Percentiles rank a stretch among this genome's conserved stretches.
Conservation (phyloP, 345 rosid genomes). For the Linum usitatissimum region DNA sequence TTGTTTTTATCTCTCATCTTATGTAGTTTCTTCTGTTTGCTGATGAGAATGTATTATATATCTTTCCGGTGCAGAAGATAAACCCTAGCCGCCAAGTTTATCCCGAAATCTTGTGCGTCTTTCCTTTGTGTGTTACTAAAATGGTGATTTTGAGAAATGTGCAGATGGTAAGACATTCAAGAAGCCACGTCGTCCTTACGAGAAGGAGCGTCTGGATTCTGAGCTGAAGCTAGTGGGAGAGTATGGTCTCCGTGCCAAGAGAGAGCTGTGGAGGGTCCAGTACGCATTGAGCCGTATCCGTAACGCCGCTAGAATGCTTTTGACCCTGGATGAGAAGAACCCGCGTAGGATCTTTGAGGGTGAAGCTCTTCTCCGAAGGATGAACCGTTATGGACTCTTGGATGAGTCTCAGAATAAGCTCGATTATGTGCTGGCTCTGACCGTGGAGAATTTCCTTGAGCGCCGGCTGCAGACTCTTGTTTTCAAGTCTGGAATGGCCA, state of each 20-base stretch:
- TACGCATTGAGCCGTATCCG: conserved; percentile 49
- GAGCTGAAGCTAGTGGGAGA: conserved; percentile 56
- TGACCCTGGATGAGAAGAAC: conserved; percentile 55
- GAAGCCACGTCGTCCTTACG: conserved; percentile 55
- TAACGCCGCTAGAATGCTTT: conserved; percentile 49
- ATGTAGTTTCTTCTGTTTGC: background rate
- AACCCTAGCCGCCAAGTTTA: background rate
- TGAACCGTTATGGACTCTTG: conserved; percentile 50
- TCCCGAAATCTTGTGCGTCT: background rate
- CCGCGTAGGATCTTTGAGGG: conserved; percentile 52
- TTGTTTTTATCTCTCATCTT: background rate
- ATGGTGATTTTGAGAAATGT: conserved; percentile 2
- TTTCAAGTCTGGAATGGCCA: conserved; percentile 61
- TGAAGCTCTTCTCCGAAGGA: conserved; percentile 48
- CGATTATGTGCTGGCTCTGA: conserved; percentile 58
- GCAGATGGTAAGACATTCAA: conserved; percentile 53
- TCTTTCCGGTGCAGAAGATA: background rate
- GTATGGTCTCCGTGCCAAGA: conserved; percentile 53
- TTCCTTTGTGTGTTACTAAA: background rate
- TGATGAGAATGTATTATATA: background rate
- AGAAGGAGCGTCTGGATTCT: conserved; percentile 58
- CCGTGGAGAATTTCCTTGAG: conserved; percentile 64
- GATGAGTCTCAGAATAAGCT: conserved; percentile 75
- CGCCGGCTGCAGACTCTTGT: conserved; percentile 58
- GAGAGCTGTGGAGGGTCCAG: conserved; percentile 66